Evolutionary conservation across 192 early-diverging fungal species (phyloP).

Genomic region (Entophlyctis luteolus): DNA sequence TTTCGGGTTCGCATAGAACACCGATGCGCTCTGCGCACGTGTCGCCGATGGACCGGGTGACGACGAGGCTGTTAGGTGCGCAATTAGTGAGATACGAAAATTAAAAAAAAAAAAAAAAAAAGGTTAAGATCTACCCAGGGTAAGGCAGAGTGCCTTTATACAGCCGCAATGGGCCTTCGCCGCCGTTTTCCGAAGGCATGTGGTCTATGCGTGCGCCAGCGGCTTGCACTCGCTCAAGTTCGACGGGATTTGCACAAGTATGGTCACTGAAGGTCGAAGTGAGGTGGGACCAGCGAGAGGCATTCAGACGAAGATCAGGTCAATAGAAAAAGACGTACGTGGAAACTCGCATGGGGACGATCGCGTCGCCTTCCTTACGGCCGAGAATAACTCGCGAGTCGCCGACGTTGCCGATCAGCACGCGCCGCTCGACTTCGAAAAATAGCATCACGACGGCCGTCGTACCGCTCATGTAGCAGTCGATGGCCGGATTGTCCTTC

Average conservation of each 20-base stretch:
- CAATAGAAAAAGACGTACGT: conserved; percentile 24
- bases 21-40: conserved; percentile 41
- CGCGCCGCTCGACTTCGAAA: conserved; percentile 21
- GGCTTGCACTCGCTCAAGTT: conserved; percentile 32
- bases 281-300: too few species aligned
- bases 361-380: conserved; percentile 3
- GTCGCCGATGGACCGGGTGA: conserved; percentile 50
- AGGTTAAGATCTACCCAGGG: conserved; percentile 50
- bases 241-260: conserved; percentile 33
- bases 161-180: conserved; percentile 47
- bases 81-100: too few species aligned
- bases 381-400: conserved; percentile 45
- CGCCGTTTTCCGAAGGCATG: conserved; percentile 22
- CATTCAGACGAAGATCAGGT: not conserved
- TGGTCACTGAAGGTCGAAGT: conserved; percentile 33
- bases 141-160: conserved; percentile 57
- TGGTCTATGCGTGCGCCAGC: conserved; percentile 44
- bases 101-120: too few species aligned
- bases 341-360: conserved; percentile 28
- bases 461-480: conserved; percentile 54
- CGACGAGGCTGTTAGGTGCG: conserved; percentile 33
- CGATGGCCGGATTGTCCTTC: conserved; percentile 34
- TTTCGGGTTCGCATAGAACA: conserved; percentile 46
- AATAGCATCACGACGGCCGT: conserved; percentile 43
- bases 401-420: conserved; percentile 44